Evolutionary conservation across 441 rosid species (phyloP), one percentile per base, ranked within the genome.

Genomic region (Arabidopsis lyrata): DNA sequence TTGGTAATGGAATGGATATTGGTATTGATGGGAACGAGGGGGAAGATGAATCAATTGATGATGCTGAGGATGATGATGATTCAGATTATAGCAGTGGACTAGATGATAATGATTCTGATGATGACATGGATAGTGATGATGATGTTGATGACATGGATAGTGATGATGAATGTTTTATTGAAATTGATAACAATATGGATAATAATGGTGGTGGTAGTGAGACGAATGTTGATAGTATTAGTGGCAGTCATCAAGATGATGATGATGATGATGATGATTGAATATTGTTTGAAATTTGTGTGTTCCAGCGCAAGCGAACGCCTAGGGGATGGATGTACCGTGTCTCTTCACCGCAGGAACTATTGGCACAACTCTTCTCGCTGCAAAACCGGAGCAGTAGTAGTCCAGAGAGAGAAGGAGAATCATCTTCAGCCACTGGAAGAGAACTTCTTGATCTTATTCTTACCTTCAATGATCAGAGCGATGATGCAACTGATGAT

Each of bases 281-380:
- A 50, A 66, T 58, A 62, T 69, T 77, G 54, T 39, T 80, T 80
- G 76, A 79, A 68, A 68, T 77, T 83, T 86, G 76, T 86, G 75
- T 86, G 75, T 87, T 81, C 74, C 90, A 87, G 96, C 80, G 78
- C 31, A 86, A 85, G 77, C 86, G 84, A 5, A 85, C 44, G 82
- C 77, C 89, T 42, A 79, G 86, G 72, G 80, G 85, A 59, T 85
- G 95, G 92, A 82, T 82, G 87, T 71, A 80, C 80, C 70, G 44
- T n/a, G 8, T 81, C 48, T 78, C 88, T 56, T 79, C 92, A 24
- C 87, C 93, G 0, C 77, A 82, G 50, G 91, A 87, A 64, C 78
- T 92, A 74, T 74, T 94, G 87, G 34, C 84, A 72, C 95, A 84
- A 54, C 77, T 92, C 57, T 86, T 89, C 75, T 84, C 90, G 10